These are phyloP conservation scores for Plasmodium knowlesi DNA, from an alignment of 169 alveolate species.

Conservation along the genomic window DNA sequence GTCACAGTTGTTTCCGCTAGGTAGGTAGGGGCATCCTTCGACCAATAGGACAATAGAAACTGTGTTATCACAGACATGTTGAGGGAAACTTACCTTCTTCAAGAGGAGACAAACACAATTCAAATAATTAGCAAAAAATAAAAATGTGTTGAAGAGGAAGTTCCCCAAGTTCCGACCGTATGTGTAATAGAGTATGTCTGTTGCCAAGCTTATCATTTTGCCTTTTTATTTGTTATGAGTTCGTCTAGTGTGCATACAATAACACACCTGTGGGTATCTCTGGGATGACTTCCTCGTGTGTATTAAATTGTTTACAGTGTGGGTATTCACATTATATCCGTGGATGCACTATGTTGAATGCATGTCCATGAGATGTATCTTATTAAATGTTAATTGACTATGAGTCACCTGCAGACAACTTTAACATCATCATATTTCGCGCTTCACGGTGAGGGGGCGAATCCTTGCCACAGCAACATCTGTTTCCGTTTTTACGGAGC, in stretches of 20 bases:
- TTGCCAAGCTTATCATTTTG: conserved; percentile 39
- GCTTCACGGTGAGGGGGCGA: background rate
- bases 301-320: background rate
- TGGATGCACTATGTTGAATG: background rate
- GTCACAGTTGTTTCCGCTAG: background rate
- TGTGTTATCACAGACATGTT: background rate
- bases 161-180: conserved; percentile 52
- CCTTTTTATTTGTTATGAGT: background rate
- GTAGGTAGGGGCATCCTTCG: background rate
- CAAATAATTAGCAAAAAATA: conserved; percentile 65
- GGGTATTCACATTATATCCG: background rate
- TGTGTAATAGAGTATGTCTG: conserved; percentile 25
- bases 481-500: background rate
- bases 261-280: background rate
- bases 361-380: background rate
- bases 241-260: background rate
- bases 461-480: background rate
- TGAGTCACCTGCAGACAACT: background rate
- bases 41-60: background rate
- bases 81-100: conserved; percentile 40
- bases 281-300: background rate
- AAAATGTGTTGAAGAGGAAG: conserved; percentile 45
- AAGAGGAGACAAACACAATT: conserved; percentile 51
- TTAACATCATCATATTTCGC: background rate
- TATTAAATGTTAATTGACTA: background rate